Percentiles rank a stretch among this genome's conserved stretches.
These are phyloP conservation scores for Nakaseomyces sp. DNA, from an alignment of 1,139 yeast genomes.

Conservation along the genomic window DNA sequence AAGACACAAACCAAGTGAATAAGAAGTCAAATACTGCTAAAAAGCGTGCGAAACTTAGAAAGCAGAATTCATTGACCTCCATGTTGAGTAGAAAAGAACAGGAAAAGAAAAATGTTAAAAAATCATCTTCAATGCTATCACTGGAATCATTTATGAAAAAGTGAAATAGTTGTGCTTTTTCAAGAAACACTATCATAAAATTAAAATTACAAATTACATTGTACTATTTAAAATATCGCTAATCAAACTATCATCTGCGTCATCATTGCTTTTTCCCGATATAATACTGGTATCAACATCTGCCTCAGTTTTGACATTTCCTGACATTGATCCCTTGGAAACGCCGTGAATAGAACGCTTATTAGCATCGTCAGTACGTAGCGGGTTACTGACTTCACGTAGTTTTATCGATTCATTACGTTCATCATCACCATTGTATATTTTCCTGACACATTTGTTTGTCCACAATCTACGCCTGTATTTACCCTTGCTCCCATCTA, in stretches of 20 bases:
- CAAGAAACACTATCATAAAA: background rate
- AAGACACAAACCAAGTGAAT: conserved; percentile 14
- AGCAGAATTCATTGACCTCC: conserved; percentile 29
- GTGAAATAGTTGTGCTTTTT: too few species aligned
- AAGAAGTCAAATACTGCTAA: conserved; percentile 34
- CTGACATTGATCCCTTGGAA: conserved; percentile 21
- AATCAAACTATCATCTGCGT: background rate
- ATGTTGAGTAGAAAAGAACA: conserved; percentile 40
- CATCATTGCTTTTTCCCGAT: background rate
- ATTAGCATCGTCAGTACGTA: conserved; percentile 12
- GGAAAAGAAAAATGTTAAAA: conserved; percentile 31
- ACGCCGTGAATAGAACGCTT: conserved; percentile 15
- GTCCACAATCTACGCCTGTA: conserved; percentile 52
- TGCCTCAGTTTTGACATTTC: conserved; percentile 8
- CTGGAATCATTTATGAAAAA: conserved; percentile 43
- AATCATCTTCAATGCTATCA: conserved; percentile 32
- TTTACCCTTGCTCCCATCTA: conserved; percentile 24
- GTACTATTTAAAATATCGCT: conserved; percentile 8
- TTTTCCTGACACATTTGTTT: conserved; percentile 32
- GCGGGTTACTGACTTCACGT: conserved; percentile 16
- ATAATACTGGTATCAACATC: background rate
- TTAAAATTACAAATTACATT: conserved; percentile 4
- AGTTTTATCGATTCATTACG: conserved; percentile 9
- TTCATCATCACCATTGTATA: conserved; percentile 8
- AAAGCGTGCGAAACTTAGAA: conserved; percentile 34